Base-by-base conservation (phyloP, 495 filamentous ascomycete genomes). In the Tuber aestivum region DNA sequence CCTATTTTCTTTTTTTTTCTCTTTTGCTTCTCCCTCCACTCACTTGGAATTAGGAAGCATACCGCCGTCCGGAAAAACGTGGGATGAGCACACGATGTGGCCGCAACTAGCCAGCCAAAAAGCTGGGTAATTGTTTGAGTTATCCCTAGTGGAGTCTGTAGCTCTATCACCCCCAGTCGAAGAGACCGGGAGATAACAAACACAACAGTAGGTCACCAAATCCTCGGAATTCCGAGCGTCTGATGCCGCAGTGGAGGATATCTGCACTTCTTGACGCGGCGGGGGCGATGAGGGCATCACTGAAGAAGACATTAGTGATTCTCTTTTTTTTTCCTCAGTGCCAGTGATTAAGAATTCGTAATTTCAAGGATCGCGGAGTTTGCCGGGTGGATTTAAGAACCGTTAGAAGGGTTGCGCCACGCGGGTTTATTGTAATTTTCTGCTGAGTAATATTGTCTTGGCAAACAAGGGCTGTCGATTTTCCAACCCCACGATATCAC, bases 101-200 rank as follows among this genome's bases (percentile, higher is more conserved):
- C 79, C 79, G 72, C 80, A 82, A 65, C 80, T 82, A 35, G 80
- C 77, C 70, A 82, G 70, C 79, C 74, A 82, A 72, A 81, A 82
- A 27, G 14, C 41, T 41, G 76, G 76, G 23, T 71, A 41, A 50
- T 35, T 27, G 32, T 35, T 40, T 72, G 56, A 61, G 14, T 32
- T 16, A 16, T 27, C n/a, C 56, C 56, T 61, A 9, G 48, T 23
- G 7, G 48, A 56, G 48, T 56, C 10, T 70, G 41, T 45, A 41
- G 44, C 37, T 10, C 70, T 50, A 18, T 44, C 65, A 18, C 7
- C 41, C 16, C 40, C 61, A 72, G 41, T 41, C n/a, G 78, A 70
- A 69, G 69, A 23, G 65, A 61, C 76, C 3, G 78, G 78, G 21
- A 79, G 45, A 50, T 76, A 82, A 42, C 80, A 82, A 38, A 82